phyloP scores from a whole-genome alignment of 169 alveolate genomes.

The Perkinsus marinus region DNA sequence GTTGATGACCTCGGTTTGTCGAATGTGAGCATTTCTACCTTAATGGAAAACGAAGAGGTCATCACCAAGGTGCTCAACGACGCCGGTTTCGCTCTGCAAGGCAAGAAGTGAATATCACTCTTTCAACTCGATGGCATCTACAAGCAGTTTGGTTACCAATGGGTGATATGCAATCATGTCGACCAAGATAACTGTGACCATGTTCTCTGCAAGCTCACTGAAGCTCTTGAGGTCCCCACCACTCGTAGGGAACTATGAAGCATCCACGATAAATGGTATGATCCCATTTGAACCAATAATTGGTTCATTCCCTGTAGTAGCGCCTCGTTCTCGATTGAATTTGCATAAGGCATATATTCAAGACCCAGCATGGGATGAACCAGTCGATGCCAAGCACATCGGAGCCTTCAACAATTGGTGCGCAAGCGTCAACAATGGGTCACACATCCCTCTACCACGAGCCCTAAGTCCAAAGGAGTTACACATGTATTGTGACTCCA shows the following conservation, averaged over 20 bases:
- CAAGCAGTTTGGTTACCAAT: background rate
- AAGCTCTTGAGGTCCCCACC: background rate
- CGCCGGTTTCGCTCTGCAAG: background rate
- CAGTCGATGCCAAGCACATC: background rate
- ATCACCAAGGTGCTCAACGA: background rate
- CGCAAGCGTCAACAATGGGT: background rate
- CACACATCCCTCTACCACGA: background rate
- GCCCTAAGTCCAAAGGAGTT: background rate
- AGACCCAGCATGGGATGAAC: background rate
- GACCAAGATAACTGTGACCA: background rate
- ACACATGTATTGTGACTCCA: background rate
- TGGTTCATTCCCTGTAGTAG: background rate
- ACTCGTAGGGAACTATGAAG: background rate
- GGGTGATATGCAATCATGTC: background rate
- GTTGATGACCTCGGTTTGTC: background rate
- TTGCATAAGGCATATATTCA: background rate
- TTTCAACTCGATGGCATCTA: background rate
- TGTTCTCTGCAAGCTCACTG: background rate
- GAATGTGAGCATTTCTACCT: background rate
- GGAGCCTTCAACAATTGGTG: background rate
- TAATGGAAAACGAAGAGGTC: background rate
- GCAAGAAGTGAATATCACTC: background rate
- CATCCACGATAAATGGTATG: background rate
- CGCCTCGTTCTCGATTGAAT: background rate
- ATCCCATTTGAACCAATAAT: too few species aligned